phyloP scores from a whole-genome alignment of 1,284 basidiomycete genomes.

The Taiwanofungus camphoratus region DNA sequence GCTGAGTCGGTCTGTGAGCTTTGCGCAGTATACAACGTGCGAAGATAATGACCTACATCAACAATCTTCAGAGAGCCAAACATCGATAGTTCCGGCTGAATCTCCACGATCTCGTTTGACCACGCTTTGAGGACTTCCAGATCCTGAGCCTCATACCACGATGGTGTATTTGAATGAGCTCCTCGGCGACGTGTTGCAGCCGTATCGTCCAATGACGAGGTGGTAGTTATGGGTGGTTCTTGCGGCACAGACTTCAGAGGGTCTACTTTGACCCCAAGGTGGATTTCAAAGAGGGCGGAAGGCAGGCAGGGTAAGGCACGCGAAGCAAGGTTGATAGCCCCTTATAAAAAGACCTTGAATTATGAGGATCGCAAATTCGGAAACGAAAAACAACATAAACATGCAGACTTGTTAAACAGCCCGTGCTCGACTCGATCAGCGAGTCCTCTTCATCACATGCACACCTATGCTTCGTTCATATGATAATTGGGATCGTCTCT shows the following conservation, averaged over 20 bases:
- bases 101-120: slow-evolving; percentile 70
- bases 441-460: too few relatives aligned
- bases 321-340: slow-evolving; percentile 66
- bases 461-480: too few relatives aligned
- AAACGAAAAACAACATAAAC: slow-evolving; percentile 11
- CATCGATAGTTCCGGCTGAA: slow-evolving; percentile 74
- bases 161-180: slow-evolving; percentile 36
- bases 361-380: slow-evolving; percentile 18
- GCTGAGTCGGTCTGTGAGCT: slow-evolving; percentile 31
- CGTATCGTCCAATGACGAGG: slow-evolving; percentile 23
- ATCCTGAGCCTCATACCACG: slow-evolving; percentile 79
- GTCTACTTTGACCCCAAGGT: slow-evolving; percentile 65
- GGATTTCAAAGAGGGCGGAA: slow-evolving; percentile 72
- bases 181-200: slow-evolving; percentile 12
- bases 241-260: slow-evolving; percentile 54
- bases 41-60: slow-evolving; percentile 47
- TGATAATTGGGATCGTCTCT: too few relatives aligned
- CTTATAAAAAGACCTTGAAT: slow-evolving; percentile 33
- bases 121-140: slow-evolving; percentile 66
- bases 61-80: slow-evolving; percentile 74
- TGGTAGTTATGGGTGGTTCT: slow-evolving; percentile 47
- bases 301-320: slow-evolving; percentile 66
- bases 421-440: background rate
- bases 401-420: slow-evolving; percentile 16
- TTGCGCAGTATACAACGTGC: background rate